phyloP scores from a whole-genome alignment of 805 yeast species.

The Candida tibetensis region DNA sequence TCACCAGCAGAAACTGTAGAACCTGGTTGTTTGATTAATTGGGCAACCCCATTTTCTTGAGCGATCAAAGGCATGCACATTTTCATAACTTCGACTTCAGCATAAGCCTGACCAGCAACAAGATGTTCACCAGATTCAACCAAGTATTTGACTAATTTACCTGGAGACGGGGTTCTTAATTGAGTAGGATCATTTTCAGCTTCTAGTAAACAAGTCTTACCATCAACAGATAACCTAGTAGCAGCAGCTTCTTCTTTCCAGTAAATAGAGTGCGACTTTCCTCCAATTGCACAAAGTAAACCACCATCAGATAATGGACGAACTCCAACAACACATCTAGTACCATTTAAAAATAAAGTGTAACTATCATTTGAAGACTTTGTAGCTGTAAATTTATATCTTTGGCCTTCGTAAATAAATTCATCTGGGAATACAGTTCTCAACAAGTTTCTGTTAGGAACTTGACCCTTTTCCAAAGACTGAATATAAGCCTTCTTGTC shows the following conservation, averaged over 20 bases:
- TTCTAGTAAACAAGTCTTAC: constrained; percentile 91
- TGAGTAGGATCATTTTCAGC: constrained; percentile 98
- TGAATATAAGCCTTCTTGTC: constrained; percentile 65
- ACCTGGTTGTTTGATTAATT: constrained; percentile 95
- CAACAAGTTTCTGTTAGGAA: constrained; percentile 75
- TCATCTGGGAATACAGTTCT: constrained; percentile 90
- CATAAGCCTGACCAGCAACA: constrained; percentile 86
- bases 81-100: constrained; percentile 99
- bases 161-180: constrained; percentile 97
- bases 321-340: constrained; percentile 83
- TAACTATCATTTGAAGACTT: constrained; percentile 82
- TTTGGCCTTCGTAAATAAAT: constrained; percentile 89
- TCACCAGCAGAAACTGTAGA: constrained; percentile 97
- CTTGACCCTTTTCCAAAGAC: constrained; percentile 94
- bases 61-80: constrained; percentile 98
- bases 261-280: constrained; percentile 91
- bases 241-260: constrained; percentile 98
- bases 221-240: constrained; percentile 90
- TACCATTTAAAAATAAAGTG: constrained; percentile 90
- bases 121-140: constrained; percentile 96
- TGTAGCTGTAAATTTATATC: constrained; percentile 94
- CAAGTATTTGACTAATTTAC: constrained; percentile 89
- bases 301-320: constrained; percentile 95
- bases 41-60: constrained; percentile 89
- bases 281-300: constrained; percentile 79